Conservation (phyloP, 1,284 basidiomycete species). For the Ganoderma lingzhi region DNA sequence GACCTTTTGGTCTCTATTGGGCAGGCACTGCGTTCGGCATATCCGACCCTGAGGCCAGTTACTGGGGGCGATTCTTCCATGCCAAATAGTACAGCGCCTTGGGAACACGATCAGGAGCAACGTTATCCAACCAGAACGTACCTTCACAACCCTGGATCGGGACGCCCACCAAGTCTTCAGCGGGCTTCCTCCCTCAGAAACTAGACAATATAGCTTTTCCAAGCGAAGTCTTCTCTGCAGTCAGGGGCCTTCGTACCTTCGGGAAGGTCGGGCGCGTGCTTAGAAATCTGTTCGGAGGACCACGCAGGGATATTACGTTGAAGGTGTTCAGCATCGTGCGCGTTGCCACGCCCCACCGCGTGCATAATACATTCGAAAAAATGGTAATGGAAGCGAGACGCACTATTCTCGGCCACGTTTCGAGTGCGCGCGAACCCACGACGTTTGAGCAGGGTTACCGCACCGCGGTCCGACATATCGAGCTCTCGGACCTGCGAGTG, state of each 20-base stretch:
- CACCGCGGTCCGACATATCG: not conserved
- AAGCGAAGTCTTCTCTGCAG: not conserved
- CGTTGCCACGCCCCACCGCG: slow-evolving; percentile 1
- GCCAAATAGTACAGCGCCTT: not conserved
- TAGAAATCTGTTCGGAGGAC: slow-evolving; percentile 3
- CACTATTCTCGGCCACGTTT: not conserved
- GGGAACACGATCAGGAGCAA: not conserved
- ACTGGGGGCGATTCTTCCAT: not conserved
- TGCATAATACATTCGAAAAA: not conserved
- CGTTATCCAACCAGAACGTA: not conserved
- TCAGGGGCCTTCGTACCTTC: not conserved
- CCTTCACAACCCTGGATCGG: not conserved
- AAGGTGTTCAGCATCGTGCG: not conserved
- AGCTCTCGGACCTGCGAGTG: not conserved
- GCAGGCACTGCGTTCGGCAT: not conserved
- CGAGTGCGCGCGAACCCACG: not conserved
- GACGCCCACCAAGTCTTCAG: not conserved
- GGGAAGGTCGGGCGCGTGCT: not conserved
- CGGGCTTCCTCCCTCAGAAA: not conserved
- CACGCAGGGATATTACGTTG: not conserved
- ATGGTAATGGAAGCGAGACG: not conserved
- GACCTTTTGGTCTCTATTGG: not conserved
- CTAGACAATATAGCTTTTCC: not conserved
- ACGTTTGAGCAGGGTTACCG: not conserved
- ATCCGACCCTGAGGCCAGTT: not conserved